Conservation (phyloP, 2,329 filamentous ascomycete genomes). For the Colletotrichum musae region DNA sequence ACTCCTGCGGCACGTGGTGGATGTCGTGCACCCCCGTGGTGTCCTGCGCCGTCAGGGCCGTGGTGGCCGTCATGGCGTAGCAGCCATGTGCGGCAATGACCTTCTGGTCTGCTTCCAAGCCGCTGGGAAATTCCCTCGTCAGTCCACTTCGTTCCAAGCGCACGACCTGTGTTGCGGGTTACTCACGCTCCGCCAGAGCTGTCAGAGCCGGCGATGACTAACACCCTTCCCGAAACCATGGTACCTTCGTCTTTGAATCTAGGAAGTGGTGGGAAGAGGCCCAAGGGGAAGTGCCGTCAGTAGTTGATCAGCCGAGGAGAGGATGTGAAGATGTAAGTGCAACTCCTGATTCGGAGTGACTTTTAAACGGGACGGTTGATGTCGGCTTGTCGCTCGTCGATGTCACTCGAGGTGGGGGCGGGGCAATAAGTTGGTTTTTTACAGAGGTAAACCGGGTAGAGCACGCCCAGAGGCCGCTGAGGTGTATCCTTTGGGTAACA, state of each 20-base stretch:
- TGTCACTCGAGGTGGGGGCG: slow-evolving; percentile 40
- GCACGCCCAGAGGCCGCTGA: neutral
- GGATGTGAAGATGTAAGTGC: neutral
- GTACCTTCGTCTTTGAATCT: neutral
- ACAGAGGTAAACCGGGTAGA: neutral
- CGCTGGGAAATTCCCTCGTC: slow-evolving; percentile 64
- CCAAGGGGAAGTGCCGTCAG: neutral
- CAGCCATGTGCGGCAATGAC: slow-evolving; percentile 92
- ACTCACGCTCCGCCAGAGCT: slow-evolving; percentile 88
- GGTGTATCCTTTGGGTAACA: neutral
- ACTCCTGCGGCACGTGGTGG: slow-evolving; percentile 82
- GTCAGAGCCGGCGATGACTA: slow-evolving; percentile 91
- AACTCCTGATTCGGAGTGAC: neutral
- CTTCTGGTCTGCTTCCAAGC: slow-evolving; percentile 96
- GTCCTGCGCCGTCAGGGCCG: slow-evolving; percentile 96
- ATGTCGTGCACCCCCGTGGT: slow-evolving; percentile 87
- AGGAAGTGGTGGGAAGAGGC: neutral
- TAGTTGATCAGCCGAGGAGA: too few species aligned
- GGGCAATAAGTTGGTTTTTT: slow-evolving; percentile 19
- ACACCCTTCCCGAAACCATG: slow-evolving; percentile 68
- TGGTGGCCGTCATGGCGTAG: slow-evolving; percentile 97
- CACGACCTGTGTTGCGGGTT: neutral
- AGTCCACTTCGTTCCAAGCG: neutral
- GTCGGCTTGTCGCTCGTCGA: slow-evolving; percentile 22
- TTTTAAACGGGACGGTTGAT: slow-evolving; percentile 6